phyloP scores from a whole-genome alignment of 1,284 basidiomycete genomes.

The Ustilago lituana region DNA sequence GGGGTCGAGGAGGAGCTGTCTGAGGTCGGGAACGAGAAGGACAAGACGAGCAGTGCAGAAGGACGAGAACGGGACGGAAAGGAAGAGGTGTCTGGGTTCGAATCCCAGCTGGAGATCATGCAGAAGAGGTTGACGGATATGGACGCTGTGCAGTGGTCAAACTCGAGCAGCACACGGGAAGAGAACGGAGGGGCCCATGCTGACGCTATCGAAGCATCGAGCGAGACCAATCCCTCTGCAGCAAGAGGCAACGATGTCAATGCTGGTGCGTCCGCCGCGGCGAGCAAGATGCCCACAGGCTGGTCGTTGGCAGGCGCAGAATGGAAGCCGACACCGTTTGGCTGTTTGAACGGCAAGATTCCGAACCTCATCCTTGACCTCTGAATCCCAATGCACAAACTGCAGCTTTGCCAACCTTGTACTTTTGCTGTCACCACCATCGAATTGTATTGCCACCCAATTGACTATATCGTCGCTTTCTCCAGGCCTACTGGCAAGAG shows the following conservation, averaged over 20 bases:
- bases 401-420: too few relatives aligned
- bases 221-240: too few relatives aligned
- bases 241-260: too few relatives aligned
- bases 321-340: slow-evolving; percentile 34
- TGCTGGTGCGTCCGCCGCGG: too few relatives aligned
- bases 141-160: not conserved
- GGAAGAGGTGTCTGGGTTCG: slow-evolving; percentile 14
- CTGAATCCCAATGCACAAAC: not conserved
- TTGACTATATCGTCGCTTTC: too few relatives aligned
- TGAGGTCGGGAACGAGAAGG: not conserved
- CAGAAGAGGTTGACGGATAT: slow-evolving; percentile 10
- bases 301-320: slow-evolving; percentile 12
- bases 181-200: too few relatives aligned
- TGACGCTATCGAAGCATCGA: too few relatives aligned
- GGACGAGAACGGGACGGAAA: not conserved
- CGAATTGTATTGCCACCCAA: too few relatives aligned
- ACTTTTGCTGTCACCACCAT: not conserved
- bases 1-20: not conserved
- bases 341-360: slow-evolving; percentile 27
- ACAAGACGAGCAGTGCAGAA: not conserved
- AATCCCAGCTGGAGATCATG: slow-evolving; percentile 21
- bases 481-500: too few relatives aligned
- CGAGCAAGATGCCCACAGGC: slow-evolving; percentile 25
- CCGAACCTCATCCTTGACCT: slow-evolving; percentile 22
- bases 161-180: too few relatives aligned